These are phyloP conservation scores for Tetracladium marchalianum DNA, from an alignment of 495 filamentous ascomycete species.

Conservation along the genomic window DNA sequence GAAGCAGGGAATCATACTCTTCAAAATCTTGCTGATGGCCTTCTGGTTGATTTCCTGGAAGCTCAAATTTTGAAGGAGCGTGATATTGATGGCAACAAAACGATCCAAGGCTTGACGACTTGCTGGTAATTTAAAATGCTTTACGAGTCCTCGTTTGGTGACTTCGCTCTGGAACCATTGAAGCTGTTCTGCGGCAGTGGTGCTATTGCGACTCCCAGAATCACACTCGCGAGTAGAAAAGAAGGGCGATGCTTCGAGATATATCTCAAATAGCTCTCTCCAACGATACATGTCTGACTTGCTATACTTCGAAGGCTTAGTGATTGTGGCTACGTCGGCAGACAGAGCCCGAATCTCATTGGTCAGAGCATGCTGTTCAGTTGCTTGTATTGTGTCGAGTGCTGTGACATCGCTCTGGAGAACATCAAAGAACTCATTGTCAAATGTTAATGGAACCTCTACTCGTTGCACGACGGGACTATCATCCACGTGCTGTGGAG, in stretches of 20 bases:
- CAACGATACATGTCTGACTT: slow-evolving; percentile 60
- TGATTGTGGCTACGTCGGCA: slow-evolving; percentile 42
- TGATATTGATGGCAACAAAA: slow-evolving; percentile 56
- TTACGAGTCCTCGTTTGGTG: slow-evolving; percentile 35
- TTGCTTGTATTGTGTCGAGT: slow-evolving; percentile 47
- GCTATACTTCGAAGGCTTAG: slow-evolving; percentile 40
- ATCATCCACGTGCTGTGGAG: too few species aligned
- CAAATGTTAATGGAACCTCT: slow-evolving; percentile 56
- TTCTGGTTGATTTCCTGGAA: slow-evolving; percentile 66
- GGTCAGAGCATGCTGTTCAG: slow-evolving; percentile 45
- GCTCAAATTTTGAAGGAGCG: slow-evolving; percentile 52
- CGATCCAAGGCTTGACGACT: slow-evolving; percentile 44
- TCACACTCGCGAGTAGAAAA: slow-evolving; percentile 56
- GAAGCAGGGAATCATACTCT: slow-evolving; percentile 40
- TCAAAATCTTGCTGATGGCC: slow-evolving; percentile 66
- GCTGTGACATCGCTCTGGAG: slow-evolving; percentile 50
- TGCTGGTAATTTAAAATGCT: slow-evolving; percentile 46
- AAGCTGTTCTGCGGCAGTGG: slow-evolving; percentile 42
- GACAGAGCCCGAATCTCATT: slow-evolving; percentile 44
- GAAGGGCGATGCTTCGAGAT: slow-evolving; percentile 60
- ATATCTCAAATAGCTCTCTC: slow-evolving; percentile 64
- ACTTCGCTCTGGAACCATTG: slow-evolving; percentile 51
- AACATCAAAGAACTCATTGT: slow-evolving; percentile 57
- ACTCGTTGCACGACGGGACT: slow-evolving; percentile 18
- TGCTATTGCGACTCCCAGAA: slow-evolving; percentile 44